Percentiles rank a stretch among this genome's conserved stretches.
phyloP scores from a whole-genome alignment of 2,329 filamentous ascomycete genomes.

The Aspergillus thermomutatus region DNA sequence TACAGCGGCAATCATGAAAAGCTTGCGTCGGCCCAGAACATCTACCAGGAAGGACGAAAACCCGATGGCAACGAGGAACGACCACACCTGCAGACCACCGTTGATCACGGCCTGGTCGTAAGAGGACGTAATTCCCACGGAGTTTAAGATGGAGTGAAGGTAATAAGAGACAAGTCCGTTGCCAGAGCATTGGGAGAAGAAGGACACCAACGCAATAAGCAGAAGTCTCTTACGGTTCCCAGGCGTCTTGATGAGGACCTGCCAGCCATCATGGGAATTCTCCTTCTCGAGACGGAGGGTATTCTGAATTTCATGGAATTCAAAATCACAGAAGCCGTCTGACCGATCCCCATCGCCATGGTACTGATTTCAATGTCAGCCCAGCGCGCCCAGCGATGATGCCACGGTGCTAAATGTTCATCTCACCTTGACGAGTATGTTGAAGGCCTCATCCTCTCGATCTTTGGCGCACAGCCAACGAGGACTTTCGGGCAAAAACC shows the following conservation, averaged over 20 bases:
- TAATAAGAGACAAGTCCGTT: constrained; percentile 26
- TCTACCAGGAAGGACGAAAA: constrained; percentile 17
- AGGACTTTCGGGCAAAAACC: constrained; percentile 10
- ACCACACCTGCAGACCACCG: constrained; percentile 17
- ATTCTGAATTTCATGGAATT: constrained; percentile 9
- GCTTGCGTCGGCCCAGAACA: constrained; percentile 4
- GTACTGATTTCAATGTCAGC: no score
- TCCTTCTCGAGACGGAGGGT: constrained; percentile 5
- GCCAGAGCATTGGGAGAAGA: constrained; percentile 13
- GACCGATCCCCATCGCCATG: no score
- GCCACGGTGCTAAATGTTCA: constrained; percentile 3
- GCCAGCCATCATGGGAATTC: constrained; percentile 8
- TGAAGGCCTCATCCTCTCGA: background rate
- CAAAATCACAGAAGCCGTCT: background rate
- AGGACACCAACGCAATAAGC: constrained; percentile 3
- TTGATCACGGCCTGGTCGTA: constrained; percentile 17
- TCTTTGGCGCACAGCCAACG: constrained; percentile 5
- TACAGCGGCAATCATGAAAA: constrained; percentile 6
- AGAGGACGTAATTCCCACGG: constrained; percentile 18
- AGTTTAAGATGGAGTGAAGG: constrained; percentile 30
- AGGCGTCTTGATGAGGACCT: no score
- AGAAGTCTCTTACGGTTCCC: no score
- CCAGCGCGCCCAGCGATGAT: background rate
- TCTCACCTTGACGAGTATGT: constrained; percentile 1
- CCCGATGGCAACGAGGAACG: constrained; percentile 24